Evolutionary conservation across 495 filamentous ascomycete species (phyloP), one percentile per base, ranked within the genome.

Genomic region (Hypoxylon fuscum): DNA sequence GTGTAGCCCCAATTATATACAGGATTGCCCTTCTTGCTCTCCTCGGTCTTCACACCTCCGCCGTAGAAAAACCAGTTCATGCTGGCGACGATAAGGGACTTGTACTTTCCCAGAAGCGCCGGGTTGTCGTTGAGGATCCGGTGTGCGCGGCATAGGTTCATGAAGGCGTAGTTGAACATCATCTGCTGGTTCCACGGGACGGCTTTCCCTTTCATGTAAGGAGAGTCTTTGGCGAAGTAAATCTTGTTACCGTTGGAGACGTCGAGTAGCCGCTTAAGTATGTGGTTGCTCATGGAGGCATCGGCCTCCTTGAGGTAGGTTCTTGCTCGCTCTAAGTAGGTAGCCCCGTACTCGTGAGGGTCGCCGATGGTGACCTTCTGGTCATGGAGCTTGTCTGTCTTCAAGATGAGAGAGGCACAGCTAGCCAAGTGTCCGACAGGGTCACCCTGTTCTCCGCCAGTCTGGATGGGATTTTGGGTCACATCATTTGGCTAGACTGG

Each of bases 161-260:
- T 23, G 45, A 66, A 62, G 21, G 51, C 62, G 44, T 66, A 62
- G 44, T 66, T 66, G 31, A 66, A 66, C 63, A 66, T 66, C 63
- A 66, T 66, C 51, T 62, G 63, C 14, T 66, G 58, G 22, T 66
- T 66, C 63, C 58, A 66, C 9, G 63, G 58, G 9, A 66, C 63
- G n/a, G 63, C 20, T 9, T 66, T 54, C 0, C 56, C 57, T 23
- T 50, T 37, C 62, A 49, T 66, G 14, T 66, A 66, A 17, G 58
- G 58, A 5, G 32, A 11, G 27, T 66, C 62, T 18, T 59, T 60
- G 10, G 63, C 63, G 25, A 66, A 66, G 43, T 66, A 62, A 57
- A 66, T 66, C 45, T 58, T 66, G 41, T 56, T 62, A n/a, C 45
- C 58, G 14, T 57, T 52, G 1, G 61, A 59, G 18, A 64, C 14